Evolutionary conservation across 2,329 filamentous ascomycete species (phyloP), one percentile per base, ranked within the genome.

Genomic region (Ophiostoma sp.): DNA sequence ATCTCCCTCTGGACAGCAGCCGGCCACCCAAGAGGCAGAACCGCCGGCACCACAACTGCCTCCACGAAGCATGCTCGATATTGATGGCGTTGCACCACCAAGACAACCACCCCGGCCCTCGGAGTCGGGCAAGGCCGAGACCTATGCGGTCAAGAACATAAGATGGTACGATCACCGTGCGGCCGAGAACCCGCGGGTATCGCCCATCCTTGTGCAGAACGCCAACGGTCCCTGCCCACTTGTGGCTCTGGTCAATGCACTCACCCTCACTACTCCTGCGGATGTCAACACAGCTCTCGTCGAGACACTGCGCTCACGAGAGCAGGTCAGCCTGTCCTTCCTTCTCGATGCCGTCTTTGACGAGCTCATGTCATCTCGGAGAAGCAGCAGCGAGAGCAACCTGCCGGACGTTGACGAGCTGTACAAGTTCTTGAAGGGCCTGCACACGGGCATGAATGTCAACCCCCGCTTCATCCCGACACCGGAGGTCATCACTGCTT

Each of bases 391-490:
- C 2, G 88, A 91, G 45, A 87, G 87, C 1, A 84, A 89, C 19
- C 83, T 98, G 31, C 95, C 95, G 0, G 96, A 98, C 80, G 92
- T 98, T 11, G 88, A 91, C 48, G 95, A 97, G 74, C 85, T 99
- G 1, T 97, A 97, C 80, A 87, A 88, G 7, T 99, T 99, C 79
- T 85, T 99, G 1, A 89, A 96, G 73, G 93, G 93, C 61, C 84
- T 99, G 2, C 94, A 98, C 78, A 98, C 95, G 0, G 96, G 96
- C 50, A 97, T 99, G 93, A 99, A 98, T 78, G 95, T 98, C 73
- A 99, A 99, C 76, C 96, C 96, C 2, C 90, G 92, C 25, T 96
- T 97, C 76, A 87, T 97, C 8, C 87, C 93, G 1, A 86, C 84
- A 0, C 79, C 82, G 8, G 84, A 87, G 17, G 81, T 85, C 25